Base-by-base conservation (phyloP, 345 rosid genomes). In the Cochlearia excelsa region DNA sequence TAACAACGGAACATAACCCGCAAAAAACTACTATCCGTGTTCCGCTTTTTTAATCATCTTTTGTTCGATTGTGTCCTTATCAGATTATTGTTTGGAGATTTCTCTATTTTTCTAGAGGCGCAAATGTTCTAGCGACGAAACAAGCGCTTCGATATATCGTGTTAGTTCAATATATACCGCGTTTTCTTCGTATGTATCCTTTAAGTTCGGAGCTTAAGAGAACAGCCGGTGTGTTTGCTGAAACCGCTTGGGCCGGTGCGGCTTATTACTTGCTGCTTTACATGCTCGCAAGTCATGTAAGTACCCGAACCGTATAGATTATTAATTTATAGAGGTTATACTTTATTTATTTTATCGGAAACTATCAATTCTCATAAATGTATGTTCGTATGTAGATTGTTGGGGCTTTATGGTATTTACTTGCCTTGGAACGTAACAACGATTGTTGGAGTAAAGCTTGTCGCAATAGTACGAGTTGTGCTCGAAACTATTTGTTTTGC, bases 191-290 rank as follows among this genome's bases (percentile, higher is more conserved):
- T 39, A 76, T 88, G 58, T 6, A 76, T 11, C 97, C 99, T 9
- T 43, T 93, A 38, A 82, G 85, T 55, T 80, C 95, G 51, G 99
- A 93, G 69, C 55, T 93, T 60, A 93, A 87, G 75, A 87, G 99
- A 71, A 89, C 99, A 27, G 77, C 95, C 0, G 97, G 99, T 4
- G 97, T 93, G 34, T 85, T 93, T 58, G 97, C 95, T 45, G 94
- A 93, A 78, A 86, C 97, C 42, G 95, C 95, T 8, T 89, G 97
- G 99, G 95, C 97, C 3, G 99, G 99, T 73, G 99, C 99, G 75
- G 99, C 86, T 33, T 89, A 75, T 66, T 89, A 93, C 79, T 69
- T 93, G 76, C 83, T 93, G 6, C 63, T 89, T 31, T 93, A 89
- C 83, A 87, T 93, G 95, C 97, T 93, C 52, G 95, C 94, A 29